phyloP scores from a whole-genome alignment of 2,329 filamentous ascomycete species.

The Ceratocystis ficicola region DNA sequence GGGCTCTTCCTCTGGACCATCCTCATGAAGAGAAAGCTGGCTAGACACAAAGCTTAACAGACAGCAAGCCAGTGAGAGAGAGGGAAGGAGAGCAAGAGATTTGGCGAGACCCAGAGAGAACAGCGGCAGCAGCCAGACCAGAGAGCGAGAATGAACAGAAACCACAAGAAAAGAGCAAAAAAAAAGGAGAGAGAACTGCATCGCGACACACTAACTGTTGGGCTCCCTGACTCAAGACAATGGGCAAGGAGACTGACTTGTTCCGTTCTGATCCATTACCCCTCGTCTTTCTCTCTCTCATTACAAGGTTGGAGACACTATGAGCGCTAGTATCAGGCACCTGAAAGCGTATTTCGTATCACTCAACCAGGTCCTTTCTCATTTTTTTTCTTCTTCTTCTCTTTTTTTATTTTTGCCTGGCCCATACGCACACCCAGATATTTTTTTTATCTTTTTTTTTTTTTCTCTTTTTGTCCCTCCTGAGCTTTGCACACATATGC shows the following conservation, averaged over 20 bases:
- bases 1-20: conserved; percentile 5
- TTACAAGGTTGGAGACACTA: neutral
- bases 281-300: neutral
- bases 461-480: too few relatives aligned
- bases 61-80: neutral
- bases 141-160: neutral
- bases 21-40: neutral
- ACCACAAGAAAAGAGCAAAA: neutral
- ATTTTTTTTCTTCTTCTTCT: neutral
- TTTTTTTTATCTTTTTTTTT: too few relatives aligned
- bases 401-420: too few relatives aligned
- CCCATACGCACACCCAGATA: too few relatives aligned
- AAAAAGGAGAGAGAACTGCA: neutral
- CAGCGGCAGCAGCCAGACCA: neutral
- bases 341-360: neutral
- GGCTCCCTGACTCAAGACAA: neutral
- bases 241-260: neutral
- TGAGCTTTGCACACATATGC: too few relatives aligned
- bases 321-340: neutral
- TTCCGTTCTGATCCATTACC: neutral
- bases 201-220: neutral
- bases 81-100: neutral
- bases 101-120: neutral
- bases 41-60: neutral
- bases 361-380: neutral